Conservation (phyloP, 2,329 filamentous ascomycete genomes). For the Chaetomium globosum region DNA sequence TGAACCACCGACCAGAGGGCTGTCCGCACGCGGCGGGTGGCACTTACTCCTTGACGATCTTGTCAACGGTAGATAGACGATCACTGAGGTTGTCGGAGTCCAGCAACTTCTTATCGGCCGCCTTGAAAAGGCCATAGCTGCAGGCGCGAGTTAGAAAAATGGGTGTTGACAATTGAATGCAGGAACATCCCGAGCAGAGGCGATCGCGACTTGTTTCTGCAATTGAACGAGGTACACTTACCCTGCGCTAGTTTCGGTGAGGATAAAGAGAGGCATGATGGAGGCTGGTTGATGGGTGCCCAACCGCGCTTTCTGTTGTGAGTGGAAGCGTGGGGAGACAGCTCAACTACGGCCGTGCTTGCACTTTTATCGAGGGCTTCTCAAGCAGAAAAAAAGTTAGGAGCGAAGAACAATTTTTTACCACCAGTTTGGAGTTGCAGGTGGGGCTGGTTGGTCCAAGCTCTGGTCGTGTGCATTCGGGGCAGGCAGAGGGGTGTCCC, state of each 20-base stretch:
- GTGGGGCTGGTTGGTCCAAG: constrained; percentile 36
- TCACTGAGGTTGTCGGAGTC: constrained; percentile 79
- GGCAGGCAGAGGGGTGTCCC: constrained; percentile 26
- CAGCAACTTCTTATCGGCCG: constrained; percentile 96
- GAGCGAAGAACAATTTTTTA: constrained; percentile 48
- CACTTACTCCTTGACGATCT: constrained; percentile 81
- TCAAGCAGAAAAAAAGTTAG: constrained; percentile 39
- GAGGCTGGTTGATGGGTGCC: constrained; percentile 34
- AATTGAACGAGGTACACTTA: constrained; percentile 47
- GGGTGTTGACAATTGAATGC: background rate
- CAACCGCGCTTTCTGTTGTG: constrained; percentile 34
- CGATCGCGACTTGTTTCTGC: constrained; percentile 11
- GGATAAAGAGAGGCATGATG: constrained; percentile 86
- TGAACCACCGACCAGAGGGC: constrained; percentile 1
- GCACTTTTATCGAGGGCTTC: constrained; percentile 38
- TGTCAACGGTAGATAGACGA: constrained; percentile 78
- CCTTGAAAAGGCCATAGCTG: constrained; percentile 97
- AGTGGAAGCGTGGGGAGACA: constrained; percentile 44
- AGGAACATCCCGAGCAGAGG: background rate
- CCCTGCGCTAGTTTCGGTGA: constrained; percentile 88
- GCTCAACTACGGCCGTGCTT: constrained; percentile 33
- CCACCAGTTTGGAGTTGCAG: constrained; percentile 35
- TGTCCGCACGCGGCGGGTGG: constrained; percentile 7
- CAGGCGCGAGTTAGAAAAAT: constrained; percentile 28
- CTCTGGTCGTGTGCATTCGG: constrained; percentile 8